phyloP scores from a whole-genome alignment of 345 rosid species.

The Punica granatum region DNA sequence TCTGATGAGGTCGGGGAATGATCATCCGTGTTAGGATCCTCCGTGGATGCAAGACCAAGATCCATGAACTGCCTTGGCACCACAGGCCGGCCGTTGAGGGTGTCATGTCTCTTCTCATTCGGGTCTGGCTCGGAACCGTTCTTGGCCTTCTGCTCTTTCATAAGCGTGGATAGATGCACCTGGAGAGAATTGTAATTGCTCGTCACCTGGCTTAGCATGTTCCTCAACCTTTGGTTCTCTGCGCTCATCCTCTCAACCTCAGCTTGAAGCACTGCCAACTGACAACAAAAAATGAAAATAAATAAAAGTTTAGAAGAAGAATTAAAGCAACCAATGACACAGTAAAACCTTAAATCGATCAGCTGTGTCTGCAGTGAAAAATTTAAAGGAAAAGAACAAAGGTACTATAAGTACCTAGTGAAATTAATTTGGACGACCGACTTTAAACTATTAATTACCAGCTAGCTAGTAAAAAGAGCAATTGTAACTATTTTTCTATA shows the following conservation, averaged over 20 bases:
- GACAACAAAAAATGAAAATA: conserved; percentile 3
- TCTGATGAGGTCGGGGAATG: conserved; percentile 41
- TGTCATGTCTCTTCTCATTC: conserved; percentile 14
- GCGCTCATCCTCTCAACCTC: conserved; percentile 36
- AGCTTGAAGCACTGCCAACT: conserved; percentile 41
- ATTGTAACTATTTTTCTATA: not conserved
- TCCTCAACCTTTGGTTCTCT: conserved; percentile 46
- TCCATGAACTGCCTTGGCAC: conserved; percentile 47
- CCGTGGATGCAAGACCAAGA: conserved; percentile 31
- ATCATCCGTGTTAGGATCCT: conserved; percentile 24
- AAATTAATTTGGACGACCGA: conserved; percentile 2
- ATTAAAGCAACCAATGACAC: not conserved
- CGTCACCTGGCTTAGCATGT: conserved; percentile 34
- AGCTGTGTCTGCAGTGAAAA: not conserved
- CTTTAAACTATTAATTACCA: not conserved
- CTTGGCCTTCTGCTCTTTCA: conserved; percentile 20
- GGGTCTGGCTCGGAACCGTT: conserved; percentile 6
- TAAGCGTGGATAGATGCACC: conserved; percentile 29
- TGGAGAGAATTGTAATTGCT: conserved; percentile 37
- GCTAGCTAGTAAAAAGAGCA: not conserved
- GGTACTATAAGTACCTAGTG: not conserved
- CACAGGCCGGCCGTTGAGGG: conserved; percentile 13
- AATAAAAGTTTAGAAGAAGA: not conserved
- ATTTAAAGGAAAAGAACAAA: no score
- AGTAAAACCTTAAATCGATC: not conserved